Base-by-base conservation (phyloP, 2,329 filamentous ascomycete genomes). In the Arthrocladium fulminans region DNA sequence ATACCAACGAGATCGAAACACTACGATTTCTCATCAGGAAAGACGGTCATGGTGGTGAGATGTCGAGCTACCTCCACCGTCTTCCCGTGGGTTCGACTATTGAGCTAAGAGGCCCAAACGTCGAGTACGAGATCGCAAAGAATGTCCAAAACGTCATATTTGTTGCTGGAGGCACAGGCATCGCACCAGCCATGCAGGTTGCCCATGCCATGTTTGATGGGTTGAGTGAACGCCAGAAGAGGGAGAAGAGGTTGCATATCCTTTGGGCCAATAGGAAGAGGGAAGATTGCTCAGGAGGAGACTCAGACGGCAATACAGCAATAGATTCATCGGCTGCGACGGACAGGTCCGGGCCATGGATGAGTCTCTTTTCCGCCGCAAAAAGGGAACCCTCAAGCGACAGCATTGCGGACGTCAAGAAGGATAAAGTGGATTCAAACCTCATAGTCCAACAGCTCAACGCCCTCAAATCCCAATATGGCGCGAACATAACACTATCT, bases 131-230 rank as follows among this genome's bases (percentile, higher is more conserved):
- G 19, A 64, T 84, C 5, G 74, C 78, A 63, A 75, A 59, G 3
- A 65, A 74, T 48, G 72, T 77, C 22, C 65, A 69, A 43, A 71
- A 76, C 51, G 73, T 96, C 2, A 71, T 96, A 1, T 95, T 97
- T 60, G 70, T 97, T 19, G 92, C 89, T 1, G 92, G 89, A 1
- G 92, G 92, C 0, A 98, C 92, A 0, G 90, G 92, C 1, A 85
- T 98, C 58, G 88, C 88, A 13, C 87, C 90, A 0, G 92, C 89
- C 6, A 67, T 97, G 64, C 90, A 97, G 67, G 78, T 84, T 34
- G 86, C 82, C 1, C 70, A 81, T 52, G 77, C 79, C 0, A 65
- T 90, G 9, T 55, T 59, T 67, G 49, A 52, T 40, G 51, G 50
- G 5, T 19, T 41, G 37, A 81, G 3, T 65, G 73, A 51, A 56